Base-by-base conservation (phyloP, 257 asterid genomes). In the Jasminum sambac region DNA sequence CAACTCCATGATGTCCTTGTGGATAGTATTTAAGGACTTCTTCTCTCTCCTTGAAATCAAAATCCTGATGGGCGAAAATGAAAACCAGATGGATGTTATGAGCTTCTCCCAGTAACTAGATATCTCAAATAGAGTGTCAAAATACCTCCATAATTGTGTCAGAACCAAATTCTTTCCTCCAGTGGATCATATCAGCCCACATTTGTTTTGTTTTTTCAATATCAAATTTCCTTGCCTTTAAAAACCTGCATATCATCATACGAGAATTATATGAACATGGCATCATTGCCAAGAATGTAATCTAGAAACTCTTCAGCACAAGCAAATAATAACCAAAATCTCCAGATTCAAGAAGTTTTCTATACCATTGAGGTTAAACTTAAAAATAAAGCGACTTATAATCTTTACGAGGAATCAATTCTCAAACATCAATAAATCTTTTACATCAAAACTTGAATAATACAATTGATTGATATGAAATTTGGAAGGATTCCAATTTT, bases 141-240 rank as follows among this genome's bases (percentile, higher is more conserved):
- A 17, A 8, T 81, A 91, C 99, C 96, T 95, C 98, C 83, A 75
- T 80, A 43, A 95, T 84, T 67, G 90, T 81, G 85, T 95, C 99
- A 6, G 88, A 79, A 34, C 87, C 92, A 46, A 91, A 95, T 23
- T 91, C 97, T 82, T 90, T 95, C 87, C 99, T 91, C 99, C 99
- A 95, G 8, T 84, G 90, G 64, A 95, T 79, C 98, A 95, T 91
- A 77, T 95, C 99, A 57, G 83, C 64, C 99, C 99, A 95, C 99
- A 95, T 95, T 82, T 88, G 95, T 82, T 91, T 91, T 64, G 99
- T 72, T 77, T 95, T 95, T 83, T 91, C 96, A 40, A 91, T 68
- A 76, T 91, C 98, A 37, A 95, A 86, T 68, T 88, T 91, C 78
- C 99, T 86, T 62, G 97, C 99, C 85, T 71, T 89, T 83, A 95